Evolutionary conservation across 495 filamentous ascomycete genomes (phyloP), one percentile per base, ranked within the genome.

Genomic region (Penicillium maclennaniae): DNA sequence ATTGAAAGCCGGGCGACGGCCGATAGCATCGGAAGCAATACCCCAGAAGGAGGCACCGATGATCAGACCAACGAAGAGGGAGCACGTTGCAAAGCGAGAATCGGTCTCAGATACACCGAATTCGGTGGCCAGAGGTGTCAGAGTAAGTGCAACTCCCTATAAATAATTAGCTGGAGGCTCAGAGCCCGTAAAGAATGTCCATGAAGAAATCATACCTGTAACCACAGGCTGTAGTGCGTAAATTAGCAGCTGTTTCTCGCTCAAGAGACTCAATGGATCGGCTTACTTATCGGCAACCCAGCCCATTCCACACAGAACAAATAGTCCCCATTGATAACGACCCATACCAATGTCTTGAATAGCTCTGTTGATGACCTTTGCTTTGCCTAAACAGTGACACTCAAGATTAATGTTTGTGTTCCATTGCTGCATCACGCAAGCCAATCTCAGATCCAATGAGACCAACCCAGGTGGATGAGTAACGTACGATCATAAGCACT

Each of bases 261-360:
- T 23, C 23, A 6, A 15, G 7, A 55, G 39, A 37, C 6, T 8
- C 10, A 27, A 15, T 19, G 17, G 36, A 12, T 23, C 12, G 16
- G 56, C 69, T 61, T 63, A 79, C 71, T 80, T 81, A 49, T 81
- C 78, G 38, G 77, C 78, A n/a, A 79, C 58, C 85, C 85, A 92
- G 27, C 88, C 89, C 60, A 90, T 92, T 3, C 87, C 87, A 48
- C 87, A 85, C 17, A 95, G 83, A 26, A 81, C 68, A 61, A 91
- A 91, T 1, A 92, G 78, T 54, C 86, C 79, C 84, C 84, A 91
- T 72, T 95, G 88, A 62, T 92, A 95, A 52, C 78, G 76, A 45
- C 89, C 89, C 80, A 92, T 92, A 4, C 89, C 89, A 61, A 93
- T 91, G 60, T 92, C 87, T 52, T 62, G 59, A 25, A 62, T 45